A percentile compares a stretch with the other conserved stretches of the same genome.
These are phyloP conservation scores for Stachybotrys elegans DNA, from an alignment of 2,329 filamentous ascomycete species.

Conservation along the genomic window DNA sequence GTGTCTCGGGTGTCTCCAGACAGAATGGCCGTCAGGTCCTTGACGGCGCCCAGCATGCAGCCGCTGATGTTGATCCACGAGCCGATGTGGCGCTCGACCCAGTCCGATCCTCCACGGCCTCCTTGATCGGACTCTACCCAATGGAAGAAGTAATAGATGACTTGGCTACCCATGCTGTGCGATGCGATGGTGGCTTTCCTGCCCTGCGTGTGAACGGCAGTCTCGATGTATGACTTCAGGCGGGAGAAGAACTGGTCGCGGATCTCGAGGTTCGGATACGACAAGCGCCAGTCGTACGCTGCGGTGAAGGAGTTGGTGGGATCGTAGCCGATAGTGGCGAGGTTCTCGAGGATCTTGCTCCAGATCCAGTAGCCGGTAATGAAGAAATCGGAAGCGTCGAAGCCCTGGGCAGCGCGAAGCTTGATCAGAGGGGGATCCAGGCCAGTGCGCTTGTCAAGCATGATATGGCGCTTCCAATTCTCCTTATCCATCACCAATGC, in stretches of 20 bases:
- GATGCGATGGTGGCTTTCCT: slow-evolving; percentile 83
- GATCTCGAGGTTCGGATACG: slow-evolving; percentile 82
- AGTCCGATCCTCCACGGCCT: slow-evolving; percentile 75
- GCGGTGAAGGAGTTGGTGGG: slow-evolving; percentile 69
- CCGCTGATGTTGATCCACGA: slow-evolving; percentile 98
- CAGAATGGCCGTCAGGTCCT: slow-evolving; percentile 82
- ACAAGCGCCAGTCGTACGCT: slow-evolving; percentile 86
- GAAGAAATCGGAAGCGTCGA: slow-evolving; percentile 96
- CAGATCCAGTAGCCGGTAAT: slow-evolving; percentile 94
- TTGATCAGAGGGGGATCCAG: slow-evolving; percentile 89
- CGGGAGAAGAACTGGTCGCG: slow-evolving; percentile 92
- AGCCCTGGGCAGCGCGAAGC: slow-evolving; percentile 87
- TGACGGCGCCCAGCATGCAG: slow-evolving; percentile 93
- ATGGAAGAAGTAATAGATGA: slow-evolving; percentile 77
- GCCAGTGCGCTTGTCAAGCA: slow-evolving; percentile 89
- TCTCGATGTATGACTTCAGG: slow-evolving; percentile 85
- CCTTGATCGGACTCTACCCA: slow-evolving; percentile 76
- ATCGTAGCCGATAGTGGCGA: slow-evolving; percentile 94
- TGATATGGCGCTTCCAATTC: slow-evolving; percentile 91
- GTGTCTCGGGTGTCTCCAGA: slow-evolving; percentile 99
- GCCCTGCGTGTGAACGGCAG: slow-evolving; percentile 65
- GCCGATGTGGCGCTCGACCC: slow-evolving; percentile 87
- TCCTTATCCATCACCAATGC: slow-evolving; percentile 91
- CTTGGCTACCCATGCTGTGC: slow-evolving; percentile 97
- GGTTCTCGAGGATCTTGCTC: slow-evolving; percentile 97